Evolutionary conservation across 2,329 filamentous ascomycete genomes (phyloP), one percentile per base, ranked within the genome.

Genomic region (Fusarium cyanostomum): DNA sequence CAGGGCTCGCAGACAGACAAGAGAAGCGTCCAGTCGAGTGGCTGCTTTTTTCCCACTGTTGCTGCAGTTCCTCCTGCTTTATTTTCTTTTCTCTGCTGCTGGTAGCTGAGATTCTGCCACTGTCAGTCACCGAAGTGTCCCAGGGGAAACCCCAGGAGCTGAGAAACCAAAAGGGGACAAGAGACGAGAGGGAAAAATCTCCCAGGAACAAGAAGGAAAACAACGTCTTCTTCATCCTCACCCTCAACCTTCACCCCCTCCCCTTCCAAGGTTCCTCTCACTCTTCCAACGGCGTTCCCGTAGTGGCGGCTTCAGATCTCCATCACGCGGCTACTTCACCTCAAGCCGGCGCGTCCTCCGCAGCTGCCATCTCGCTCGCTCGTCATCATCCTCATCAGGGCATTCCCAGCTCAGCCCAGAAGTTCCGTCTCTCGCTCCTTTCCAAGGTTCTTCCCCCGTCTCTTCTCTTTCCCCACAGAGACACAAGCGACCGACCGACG

Each of bases 241-340:
- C 38, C 16, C 42, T 51, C 41, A 37, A 56, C 54, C 44, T 52
- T 52, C 52, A 41, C 52, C 46, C 24, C 38, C 21, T 52, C 53
- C 38, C 43, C 43, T 44, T 35, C 21, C 21, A 21, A 21, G 21
- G 9, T 27, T 13, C 42, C 9, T 35, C 21, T 15, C 39, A 24
- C 24, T 24, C 48, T 38, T 39, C 35, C 55, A 60, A 56, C 54
- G 50, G 42, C 42, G 45, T 51, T 56, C 43, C 53, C 37, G 52
- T 59, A 56, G 57, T 57, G 54, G 55, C 63, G 54, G 61, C 58
- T 57, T 59, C 63, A 61, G 39, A 53, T 64, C 56, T 61, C 59
- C 48, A 54, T 57, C 58, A 59, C 61, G 56, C 63, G 59, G 56
- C 56, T 67, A 58, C 64, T 66, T 67, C 64, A 68, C 59, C 60